A percentile compares a stretch with the other conserved stretches of the same genome.
Conservation (phyloP, 2,329 filamentous ascomycete genomes). For the Mariannaea sp. region DNA sequence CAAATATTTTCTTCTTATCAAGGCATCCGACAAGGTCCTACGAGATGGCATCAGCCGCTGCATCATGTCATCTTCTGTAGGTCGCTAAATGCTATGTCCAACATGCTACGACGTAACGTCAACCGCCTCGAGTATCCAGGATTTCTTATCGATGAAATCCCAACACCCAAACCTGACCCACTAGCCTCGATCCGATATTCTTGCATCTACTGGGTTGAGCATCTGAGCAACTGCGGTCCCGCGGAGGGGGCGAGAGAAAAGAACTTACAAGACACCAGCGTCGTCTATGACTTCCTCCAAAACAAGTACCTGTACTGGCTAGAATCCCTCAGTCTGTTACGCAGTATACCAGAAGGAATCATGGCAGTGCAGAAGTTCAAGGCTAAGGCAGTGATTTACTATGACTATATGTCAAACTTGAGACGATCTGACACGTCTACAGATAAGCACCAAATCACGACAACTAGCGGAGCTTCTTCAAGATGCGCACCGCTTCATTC, state of each 20-base stretch:
- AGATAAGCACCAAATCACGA: background rate
- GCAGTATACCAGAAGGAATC: constrained; percentile 1
- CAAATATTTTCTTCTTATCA: constrained; percentile 48
- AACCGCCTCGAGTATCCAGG: constrained; percentile 36
- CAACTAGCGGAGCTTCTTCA: background rate
- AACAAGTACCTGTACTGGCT: constrained; percentile 46
- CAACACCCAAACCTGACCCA: constrained; percentile 15
- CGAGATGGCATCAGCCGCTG: constrained; percentile 29
- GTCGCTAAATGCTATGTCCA: constrained; percentile 41
- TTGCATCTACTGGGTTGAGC: constrained; percentile 30
- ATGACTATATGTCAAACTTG: background rate
- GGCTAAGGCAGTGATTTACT: background rate
- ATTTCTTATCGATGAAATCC: constrained; percentile 14
- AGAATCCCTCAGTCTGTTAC: constrained; percentile 46
- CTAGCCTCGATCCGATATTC: constrained; percentile 25
- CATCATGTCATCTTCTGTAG: constrained; percentile 42
- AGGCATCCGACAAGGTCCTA: constrained; percentile 37
- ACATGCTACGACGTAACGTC: constrained; percentile 43
- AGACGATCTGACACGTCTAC: background rate
- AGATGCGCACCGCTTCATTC: constrained; percentile 5
- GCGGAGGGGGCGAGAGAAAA: constrained; percentile 31
- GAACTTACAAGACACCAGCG: background rate
- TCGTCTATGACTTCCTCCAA: background rate
- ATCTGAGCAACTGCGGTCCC: constrained; percentile 11
- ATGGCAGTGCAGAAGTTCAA: background rate